Base-by-base conservation (phyloP, 805 yeast species). In the Candida montana region DNA sequence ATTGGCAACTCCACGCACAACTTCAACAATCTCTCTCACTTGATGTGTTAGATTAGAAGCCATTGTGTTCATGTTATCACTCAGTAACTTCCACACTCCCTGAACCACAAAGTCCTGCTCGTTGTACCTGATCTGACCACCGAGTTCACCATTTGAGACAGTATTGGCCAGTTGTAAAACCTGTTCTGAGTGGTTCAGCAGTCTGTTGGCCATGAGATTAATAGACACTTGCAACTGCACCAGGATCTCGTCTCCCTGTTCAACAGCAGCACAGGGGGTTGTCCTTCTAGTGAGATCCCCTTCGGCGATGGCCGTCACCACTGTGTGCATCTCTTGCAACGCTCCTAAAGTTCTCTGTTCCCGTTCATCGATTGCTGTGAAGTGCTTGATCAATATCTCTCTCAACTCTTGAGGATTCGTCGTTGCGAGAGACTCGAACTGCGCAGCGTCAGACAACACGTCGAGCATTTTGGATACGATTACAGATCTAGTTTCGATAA, bases 1-100 rank as follows among this genome's bases (percentile, higher is more conserved):
- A 60, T 83, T 84, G 1, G 95, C 95, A 33, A 87, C 95, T 3
- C 95, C 95, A 4, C 95, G 83, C 2, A 95, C 88, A 44, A 87
- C 95, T 11, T 89, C 84, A 5, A 95, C 95, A 52, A 87, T 87
- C 15, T 88, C 79, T 63, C 95, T 74, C 51, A 87, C 95, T 64
- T 87, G 95, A 46, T 84, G 85, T 0, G 95, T 87, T 51, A 87
- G 71, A 58, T 87, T 87, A 30, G 80, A 69, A 6, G 95, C 95
- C 95, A 87, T 87, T 42, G 83, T 83, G 58, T 87, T 87, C 51
- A 87, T 88, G 52, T 85, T 85, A 54, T 84, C 90, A 19, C 89
- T 83, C 46, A 87, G 74, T 23, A 83, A 79, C 55, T 87, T 77
- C 95, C 95, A 87, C 39, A 84, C 83, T 16, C 96, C 96, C 8